These are phyloP conservation scores for Clavariopsis aquatica DNA, from an alignment of 495 filamentous ascomycete species.

Conservation along the genomic window DNA sequence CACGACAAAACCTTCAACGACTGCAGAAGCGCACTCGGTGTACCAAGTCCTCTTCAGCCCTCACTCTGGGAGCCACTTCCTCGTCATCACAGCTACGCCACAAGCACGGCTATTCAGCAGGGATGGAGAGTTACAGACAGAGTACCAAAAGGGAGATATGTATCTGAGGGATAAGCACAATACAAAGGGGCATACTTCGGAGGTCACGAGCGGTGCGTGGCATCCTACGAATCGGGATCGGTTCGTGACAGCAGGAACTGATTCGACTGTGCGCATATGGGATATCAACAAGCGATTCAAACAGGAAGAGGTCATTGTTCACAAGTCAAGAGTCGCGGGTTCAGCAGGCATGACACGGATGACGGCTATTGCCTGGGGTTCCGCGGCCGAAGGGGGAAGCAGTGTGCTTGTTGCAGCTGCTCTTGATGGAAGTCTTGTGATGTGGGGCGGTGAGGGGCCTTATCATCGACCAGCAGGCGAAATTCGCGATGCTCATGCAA, in stretches of 20 bases:
- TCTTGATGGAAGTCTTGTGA: constrained; percentile 84
- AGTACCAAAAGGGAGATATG: constrained; percentile 97
- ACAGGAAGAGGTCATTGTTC: constrained; percentile 91
- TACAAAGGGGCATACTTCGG: constrained; percentile 92
- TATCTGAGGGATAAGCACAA: constrained; percentile 95
- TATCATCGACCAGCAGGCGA: constrained; percentile 84
- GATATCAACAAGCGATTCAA: constrained; percentile 83
- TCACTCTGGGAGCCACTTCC: constrained; percentile 73
- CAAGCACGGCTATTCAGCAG: constrained; percentile 87
- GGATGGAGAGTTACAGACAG: constrained; percentile 79
- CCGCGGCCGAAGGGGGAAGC: constrained; percentile 69
- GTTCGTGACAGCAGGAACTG: constrained; percentile 86
- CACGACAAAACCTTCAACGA: constrained; percentile 68
- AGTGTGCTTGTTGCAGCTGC: constrained; percentile 84
- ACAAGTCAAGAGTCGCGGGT: constrained; percentile 84
- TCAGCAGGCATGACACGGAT: constrained; percentile 89
- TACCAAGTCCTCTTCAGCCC: constrained; percentile 86
- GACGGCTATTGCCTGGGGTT: constrained; percentile 90
- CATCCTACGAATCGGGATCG: constrained; percentile 78
- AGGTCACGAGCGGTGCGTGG: constrained; percentile 85
- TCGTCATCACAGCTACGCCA: constrained; percentile 81
- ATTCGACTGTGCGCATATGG: constrained; percentile 95
- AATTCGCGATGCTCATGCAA: constrained; percentile 77
- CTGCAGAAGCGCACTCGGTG: constrained; percentile 81
- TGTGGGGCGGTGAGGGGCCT: constrained; percentile 89